Base-by-base conservation (phyloP, 352 stramenopile species). In the Pythium phragmiticola region DNA sequence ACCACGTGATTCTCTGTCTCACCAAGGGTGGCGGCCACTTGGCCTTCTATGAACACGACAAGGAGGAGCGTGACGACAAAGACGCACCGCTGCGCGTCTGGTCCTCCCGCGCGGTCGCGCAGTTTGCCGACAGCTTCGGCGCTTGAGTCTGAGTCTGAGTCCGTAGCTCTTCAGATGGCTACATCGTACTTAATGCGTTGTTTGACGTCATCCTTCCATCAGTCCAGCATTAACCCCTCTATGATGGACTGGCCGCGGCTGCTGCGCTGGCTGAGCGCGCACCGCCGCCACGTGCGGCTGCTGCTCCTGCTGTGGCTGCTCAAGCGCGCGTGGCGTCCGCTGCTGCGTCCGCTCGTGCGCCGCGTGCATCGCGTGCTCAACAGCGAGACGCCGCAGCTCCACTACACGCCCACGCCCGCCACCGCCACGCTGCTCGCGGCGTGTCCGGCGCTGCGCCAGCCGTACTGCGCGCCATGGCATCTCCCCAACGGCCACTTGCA, bases 21-120 rank as follows among this genome's bases (percentile, higher is more conserved):
- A 94, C 85, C 41, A 78, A 86, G 34, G 67, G 52, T 13, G 82
- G 85, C 49, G 82, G 82, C 14, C 85, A 91, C 64, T 70, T 94
- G 55, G 80, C 66, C 0, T 94, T 91, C 57, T 92, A 87, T 57
- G 74, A 88, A 66, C 46, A 72, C 48, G 39, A 63, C 39, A 6
- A 26, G 0, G 42, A 56, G 9, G 39, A n/a, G 4, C 13, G 1
- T 9, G 41, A n/a, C 13, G 6, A 34, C 17, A 7, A 41, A 7
- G 2, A 57, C 26, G 17, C 34, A 23, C 21, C 6, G 17, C 47
- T 53, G 12, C 43, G 55, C 48, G 78, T 87, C 63, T 88, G 78
- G 80, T 85, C 70, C 6, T 75, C 72, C 19, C 72, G 75, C 26
- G 76, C 76, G 39, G 75, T 88, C 26, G 69, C 75, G 23, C 78